Evolutionary conservation across 306 rosid genomes (phyloP).

Genomic region (Quercus dentata): DNA sequence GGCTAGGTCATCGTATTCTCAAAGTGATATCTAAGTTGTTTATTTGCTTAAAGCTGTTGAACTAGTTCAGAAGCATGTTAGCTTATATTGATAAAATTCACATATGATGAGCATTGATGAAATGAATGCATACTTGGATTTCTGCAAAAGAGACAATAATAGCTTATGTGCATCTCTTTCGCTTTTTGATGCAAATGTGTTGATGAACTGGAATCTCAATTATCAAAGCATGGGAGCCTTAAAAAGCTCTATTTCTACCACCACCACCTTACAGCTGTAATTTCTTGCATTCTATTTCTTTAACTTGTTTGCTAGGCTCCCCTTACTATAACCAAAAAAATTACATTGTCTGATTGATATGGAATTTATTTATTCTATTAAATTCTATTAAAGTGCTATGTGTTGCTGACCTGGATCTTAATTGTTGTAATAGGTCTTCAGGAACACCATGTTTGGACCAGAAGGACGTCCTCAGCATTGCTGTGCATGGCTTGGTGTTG

Average conservation of each 20-base stretch:
- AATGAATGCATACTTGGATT: background rate
- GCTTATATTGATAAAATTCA: background rate
- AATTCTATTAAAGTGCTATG: slow-evolving; percentile 19
- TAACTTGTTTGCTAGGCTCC: slow-evolving; percentile 4
- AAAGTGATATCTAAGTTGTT: background rate
- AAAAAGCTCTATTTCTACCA: slow-evolving; percentile 90
- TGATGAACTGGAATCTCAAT: slow-evolving; percentile 87
- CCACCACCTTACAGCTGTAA: slow-evolving; percentile 91
- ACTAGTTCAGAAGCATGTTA: background rate
- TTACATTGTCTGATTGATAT: background rate
- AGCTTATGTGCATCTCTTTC: slow-evolving; percentile 7
- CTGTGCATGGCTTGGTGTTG: slow-evolving; percentile 99
- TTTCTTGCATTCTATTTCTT: slow-evolving; percentile 27
- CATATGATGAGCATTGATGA: too few species aligned
- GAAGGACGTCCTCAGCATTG: slow-evolving; percentile 99
- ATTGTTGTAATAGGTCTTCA: slow-evolving; percentile 64
- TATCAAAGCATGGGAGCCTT: slow-evolving; percentile 91
- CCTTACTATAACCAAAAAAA: slow-evolving; percentile 13
- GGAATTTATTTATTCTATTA: slow-evolving; percentile 11
- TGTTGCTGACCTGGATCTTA: slow-evolving; percentile 11
- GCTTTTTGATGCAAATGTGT: slow-evolving; percentile 65
- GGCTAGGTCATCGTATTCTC: background rate
- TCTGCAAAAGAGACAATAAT: slow-evolving; percentile 8
- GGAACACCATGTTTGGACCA: slow-evolving; percentile 99
- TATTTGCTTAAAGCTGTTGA: background rate